Conservation (phyloP, 805 yeast genomes). For the Candida quercuum region DNA sequence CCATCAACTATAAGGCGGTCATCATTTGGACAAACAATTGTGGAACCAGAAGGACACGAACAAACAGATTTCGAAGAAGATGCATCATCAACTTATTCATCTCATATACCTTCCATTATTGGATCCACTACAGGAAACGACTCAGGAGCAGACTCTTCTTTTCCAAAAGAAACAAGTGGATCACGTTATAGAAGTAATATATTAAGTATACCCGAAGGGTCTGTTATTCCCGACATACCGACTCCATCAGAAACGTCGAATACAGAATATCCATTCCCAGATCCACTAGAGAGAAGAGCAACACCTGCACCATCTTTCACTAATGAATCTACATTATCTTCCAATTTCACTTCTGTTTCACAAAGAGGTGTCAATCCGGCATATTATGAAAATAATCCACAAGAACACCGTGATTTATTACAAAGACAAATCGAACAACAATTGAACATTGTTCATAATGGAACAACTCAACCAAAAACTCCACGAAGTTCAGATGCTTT, state of each 20-base stretch:
- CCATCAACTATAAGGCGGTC: neutral
- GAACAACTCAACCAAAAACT: neutral
- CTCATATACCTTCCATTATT: constrained; percentile 13
- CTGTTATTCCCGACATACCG: constrained; percentile 1
- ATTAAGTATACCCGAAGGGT: constrained; percentile 12
- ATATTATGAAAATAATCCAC: constrained; percentile 31
- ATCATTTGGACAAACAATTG: neutral
- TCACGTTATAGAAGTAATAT: neutral
- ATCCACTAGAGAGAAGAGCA: constrained; percentile 19
- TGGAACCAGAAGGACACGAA: neutral
- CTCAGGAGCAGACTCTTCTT: constrained; percentile 11
- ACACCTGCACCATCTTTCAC: constrained; percentile 28
- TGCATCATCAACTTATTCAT: constrained; percentile 22
- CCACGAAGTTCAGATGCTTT: constrained; percentile 16
- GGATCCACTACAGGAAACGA: too few relatives aligned
- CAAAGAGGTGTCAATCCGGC: constrained; percentile 68
- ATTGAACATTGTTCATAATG: neutral
- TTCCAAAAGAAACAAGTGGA: constrained; percentile 13
- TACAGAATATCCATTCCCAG: constrained; percentile 16
- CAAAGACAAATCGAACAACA: constrained; percentile 6
- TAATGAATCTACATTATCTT: constrained; percentile 29
- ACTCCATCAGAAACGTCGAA: constrained; percentile 5
- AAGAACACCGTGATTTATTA: constrained; percentile 9
- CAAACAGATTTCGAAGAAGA: constrained; percentile 7
- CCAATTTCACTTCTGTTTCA: constrained; percentile 73